These are phyloP conservation scores for Cystofilobasidium capitatum DNA, from an alignment of 768 basidiomycete genomes.

Conservation along the genomic window DNA sequence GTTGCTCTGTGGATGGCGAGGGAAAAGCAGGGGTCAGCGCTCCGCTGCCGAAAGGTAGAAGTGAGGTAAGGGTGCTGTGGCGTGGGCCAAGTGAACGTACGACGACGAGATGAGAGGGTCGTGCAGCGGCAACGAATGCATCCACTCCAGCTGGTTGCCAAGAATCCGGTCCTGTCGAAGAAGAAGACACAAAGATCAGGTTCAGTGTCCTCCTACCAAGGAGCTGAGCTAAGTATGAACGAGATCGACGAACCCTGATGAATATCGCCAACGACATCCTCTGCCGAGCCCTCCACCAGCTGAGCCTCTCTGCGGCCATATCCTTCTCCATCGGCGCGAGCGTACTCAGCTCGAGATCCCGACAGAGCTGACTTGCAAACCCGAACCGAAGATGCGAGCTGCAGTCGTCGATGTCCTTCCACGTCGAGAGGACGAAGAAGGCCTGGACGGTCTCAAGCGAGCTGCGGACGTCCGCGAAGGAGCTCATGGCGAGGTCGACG, in stretches of 20 bases:
- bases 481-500: not conserved
- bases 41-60: not conserved
- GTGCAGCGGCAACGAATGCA: not conserved
- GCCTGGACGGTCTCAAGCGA: constrained; percentile 1
- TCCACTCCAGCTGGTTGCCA: not conserved
- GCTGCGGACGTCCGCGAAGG: not conserved
- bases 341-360: not conserved
- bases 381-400: not conserved
- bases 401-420: constrained; percentile 5
- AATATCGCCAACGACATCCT: not conserved
- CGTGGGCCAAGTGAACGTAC: too few relatives aligned
- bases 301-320: not conserved
- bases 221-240: not conserved
- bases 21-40: not conserved
- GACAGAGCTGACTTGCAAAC: not conserved
- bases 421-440: not conserved
- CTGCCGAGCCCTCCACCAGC: not conserved
- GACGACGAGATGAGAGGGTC: not conserved
- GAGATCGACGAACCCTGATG: not conserved
- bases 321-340: not conserved
- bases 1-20: too few relatives aligned
- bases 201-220: too few relatives aligned
- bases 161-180: not conserved
- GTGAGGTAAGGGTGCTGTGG: not conserved
- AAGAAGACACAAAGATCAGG: not conserved